Percentiles rank a stretch among this genome's conserved stretches.
Evolutionary conservation across 2,329 filamentous ascomycete species (phyloP).

Genomic region (Xylaria sp.): DNA sequence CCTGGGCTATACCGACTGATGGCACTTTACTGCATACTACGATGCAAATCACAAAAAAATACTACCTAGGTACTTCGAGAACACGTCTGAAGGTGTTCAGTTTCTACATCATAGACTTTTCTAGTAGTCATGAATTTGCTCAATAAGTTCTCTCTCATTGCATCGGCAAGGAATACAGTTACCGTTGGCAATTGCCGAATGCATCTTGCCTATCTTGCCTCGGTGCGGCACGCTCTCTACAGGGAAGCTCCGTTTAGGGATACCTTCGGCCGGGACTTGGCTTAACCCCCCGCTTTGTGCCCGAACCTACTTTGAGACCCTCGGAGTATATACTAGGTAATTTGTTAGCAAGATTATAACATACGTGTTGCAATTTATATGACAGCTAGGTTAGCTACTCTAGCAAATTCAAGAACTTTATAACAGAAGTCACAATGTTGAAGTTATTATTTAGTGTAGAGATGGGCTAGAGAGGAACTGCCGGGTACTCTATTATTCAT

Average conservation of each 20-base stretch:
- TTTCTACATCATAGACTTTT: background rate
- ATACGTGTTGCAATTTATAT: too few relatives aligned
- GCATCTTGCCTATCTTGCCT: conserved; percentile 8
- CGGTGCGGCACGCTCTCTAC: conserved; percentile 3
- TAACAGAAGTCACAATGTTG: too few relatives aligned
- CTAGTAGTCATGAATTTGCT: background rate
- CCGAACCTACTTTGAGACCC: too few relatives aligned
- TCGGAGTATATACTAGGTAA: too few relatives aligned
- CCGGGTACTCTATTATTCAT: too few relatives aligned
- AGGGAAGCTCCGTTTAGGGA: background rate
- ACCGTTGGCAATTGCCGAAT: conserved; percentile 28
- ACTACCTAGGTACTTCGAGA: background rate
- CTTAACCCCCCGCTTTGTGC: background rate
- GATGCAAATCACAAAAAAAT: background rate
- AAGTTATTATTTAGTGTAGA: too few relatives aligned
- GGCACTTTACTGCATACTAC: background rate
- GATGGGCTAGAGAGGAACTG: too few relatives aligned
- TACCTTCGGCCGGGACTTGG: background rate
- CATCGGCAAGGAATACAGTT: background rate
- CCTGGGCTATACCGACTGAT: background rate
- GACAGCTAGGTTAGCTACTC: too few relatives aligned
- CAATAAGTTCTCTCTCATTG: background rate
- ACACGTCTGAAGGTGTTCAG: background rate
- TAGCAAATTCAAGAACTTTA: too few relatives aligned
- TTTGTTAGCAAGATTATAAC: too few relatives aligned